A percentile compares a stretch with the other conserved stretches of the same genome.
These are phyloP conservation scores for Candida easanensis DNA, from an alignment of 805 yeast species.

Conservation along the genomic window DNA sequence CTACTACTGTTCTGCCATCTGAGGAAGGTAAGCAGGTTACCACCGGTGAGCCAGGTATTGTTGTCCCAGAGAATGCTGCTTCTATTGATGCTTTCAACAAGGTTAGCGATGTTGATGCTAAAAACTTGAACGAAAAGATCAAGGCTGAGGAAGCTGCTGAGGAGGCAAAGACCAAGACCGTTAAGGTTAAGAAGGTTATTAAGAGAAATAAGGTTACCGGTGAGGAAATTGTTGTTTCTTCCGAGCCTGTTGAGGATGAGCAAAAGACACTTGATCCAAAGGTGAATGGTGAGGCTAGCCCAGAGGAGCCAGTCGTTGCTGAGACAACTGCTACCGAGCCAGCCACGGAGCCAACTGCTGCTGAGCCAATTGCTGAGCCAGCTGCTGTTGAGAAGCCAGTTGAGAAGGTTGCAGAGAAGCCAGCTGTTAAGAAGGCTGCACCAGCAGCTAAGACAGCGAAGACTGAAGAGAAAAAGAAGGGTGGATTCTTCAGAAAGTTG, in stretches of 20 bases:
- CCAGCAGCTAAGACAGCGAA: conserved; percentile 10
- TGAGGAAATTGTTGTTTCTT: conserved; percentile 35
- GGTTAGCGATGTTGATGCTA: conserved; percentile 53
- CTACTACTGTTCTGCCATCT: conserved; percentile 46
- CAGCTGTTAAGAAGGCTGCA: neutral
- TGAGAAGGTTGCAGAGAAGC: conserved; percentile 5
- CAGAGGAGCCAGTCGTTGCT: neutral
- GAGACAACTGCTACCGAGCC: conserved; percentile 1
- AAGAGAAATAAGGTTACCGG: conserved; percentile 41
- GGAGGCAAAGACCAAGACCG: conserved; percentile 23
- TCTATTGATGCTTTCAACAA: conserved; percentile 65
- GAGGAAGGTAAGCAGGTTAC: conserved; percentile 40
- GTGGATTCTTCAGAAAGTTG: conserved; percentile 23
- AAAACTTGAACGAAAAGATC: conserved; percentile 50
- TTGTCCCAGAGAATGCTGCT: conserved; percentile 58
- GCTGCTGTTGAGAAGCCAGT: conserved; percentile 6
- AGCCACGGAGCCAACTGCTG: neutral
- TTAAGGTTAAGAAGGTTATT: conserved; percentile 37
- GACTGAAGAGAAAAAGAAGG: conserved; percentile 25
- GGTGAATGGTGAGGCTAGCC: conserved; percentile 1
- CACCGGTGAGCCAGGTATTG: conserved; percentile 67
- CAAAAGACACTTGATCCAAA: conserved; percentile 21
- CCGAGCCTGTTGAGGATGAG: conserved; percentile 26
- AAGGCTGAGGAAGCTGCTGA: conserved; percentile 26
- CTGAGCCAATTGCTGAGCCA: neutral